Evolutionary conservation across 768 basidiomycete species (phyloP).

Genomic region (Tubosaeta sp.): DNA sequence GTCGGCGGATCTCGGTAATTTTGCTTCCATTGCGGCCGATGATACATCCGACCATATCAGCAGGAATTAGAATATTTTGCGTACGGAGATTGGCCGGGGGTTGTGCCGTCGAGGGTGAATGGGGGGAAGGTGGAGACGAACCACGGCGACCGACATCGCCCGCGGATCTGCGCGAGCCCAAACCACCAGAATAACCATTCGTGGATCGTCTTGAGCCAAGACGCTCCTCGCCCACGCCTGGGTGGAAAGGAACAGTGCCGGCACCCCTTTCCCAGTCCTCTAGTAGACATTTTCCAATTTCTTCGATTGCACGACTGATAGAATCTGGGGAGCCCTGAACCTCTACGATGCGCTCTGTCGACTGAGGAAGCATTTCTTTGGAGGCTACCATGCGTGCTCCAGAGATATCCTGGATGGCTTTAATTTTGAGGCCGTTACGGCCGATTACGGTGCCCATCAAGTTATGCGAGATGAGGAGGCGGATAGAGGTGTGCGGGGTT

Average conservation of each 20-base stretch:
- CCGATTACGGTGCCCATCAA: conserved; percentile 99
- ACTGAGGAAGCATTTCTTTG: conserved; percentile 99
- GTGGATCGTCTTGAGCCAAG: conserved; percentile 44
- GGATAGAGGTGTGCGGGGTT: conserved; percentile 75
- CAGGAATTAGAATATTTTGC: conserved; percentile 98
- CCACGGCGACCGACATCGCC: conserved; percentile 49
- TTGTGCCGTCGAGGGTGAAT: conserved; percentile 46
- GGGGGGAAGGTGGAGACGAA: conserved; percentile 36
- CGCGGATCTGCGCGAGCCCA: conserved; percentile 57
- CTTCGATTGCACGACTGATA: conserved; percentile 89
- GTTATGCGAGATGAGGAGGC: conserved; percentile 97
- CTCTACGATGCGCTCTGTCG: conserved; percentile 97
- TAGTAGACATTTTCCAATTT: conserved; percentile 91
- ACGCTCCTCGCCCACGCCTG: conserved; percentile 76
- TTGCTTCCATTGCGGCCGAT: conserved; percentile 97
- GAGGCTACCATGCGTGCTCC: conserved; percentile 98
- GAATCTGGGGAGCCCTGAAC: conserved; percentile 91
- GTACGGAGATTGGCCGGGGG: conserved; percentile 84
- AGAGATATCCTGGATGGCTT: conserved; percentile 95
- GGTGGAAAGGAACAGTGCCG: conserved; percentile 95
- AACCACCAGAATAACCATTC: conserved; percentile 50
- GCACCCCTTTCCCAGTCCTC: conserved; percentile 96
- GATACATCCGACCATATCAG: conserved; percentile 97
- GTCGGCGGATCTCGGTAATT: conserved; percentile 97
- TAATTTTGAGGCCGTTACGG: conserved; percentile 94